phyloP scores from a whole-genome alignment of 768 basidiomycete species.

The Flagelloscypha sp. region DNA sequence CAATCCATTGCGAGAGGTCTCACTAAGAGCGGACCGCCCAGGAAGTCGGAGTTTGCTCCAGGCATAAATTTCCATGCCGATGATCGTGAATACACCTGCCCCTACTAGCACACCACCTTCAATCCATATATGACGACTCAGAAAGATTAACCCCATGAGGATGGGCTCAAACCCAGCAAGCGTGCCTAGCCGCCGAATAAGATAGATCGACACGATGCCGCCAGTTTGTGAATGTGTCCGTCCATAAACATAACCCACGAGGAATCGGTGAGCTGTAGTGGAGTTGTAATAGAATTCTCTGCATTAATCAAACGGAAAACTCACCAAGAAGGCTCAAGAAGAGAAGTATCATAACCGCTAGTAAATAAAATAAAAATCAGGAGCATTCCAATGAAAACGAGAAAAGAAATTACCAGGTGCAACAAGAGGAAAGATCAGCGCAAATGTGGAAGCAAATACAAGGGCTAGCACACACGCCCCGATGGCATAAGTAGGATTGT shows the following conservation, averaged over 20 bases:
- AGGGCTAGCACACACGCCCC: conserved; percentile 60
- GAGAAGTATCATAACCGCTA: conserved; percentile 56
- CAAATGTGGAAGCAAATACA: conserved; percentile 65
- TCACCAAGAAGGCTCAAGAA: conserved; percentile 59
- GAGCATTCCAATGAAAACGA: too few species aligned
- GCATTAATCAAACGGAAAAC: conserved; percentile 16
- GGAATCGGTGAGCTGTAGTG: conserved; percentile 63
- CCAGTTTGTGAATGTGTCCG: conserved; percentile 69
- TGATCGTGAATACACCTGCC: conserved; percentile 41
- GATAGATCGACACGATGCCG: conserved; percentile 67
- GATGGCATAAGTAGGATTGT: conserved; percentile 61
- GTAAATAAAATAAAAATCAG: too few species aligned
- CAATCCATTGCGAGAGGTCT: conserved; percentile 51
- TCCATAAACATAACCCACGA: conserved; percentile 71
- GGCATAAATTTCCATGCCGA: conserved; percentile 57
- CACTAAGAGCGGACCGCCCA: conserved; percentile 40
- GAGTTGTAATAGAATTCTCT: background rate
- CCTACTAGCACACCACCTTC: conserved; percentile 61
- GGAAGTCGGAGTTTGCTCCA: conserved; percentile 40
- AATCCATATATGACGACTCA: conserved; percentile 61
- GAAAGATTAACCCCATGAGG: conserved; percentile 63
- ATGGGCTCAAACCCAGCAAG: conserved; percentile 66
- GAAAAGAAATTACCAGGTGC: too few species aligned
- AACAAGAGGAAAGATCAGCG: conserved; percentile 70
- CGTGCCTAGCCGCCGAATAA: conserved; percentile 65